Conservation (phyloP, 1,284 basidiomycete genomes). For the Sanghuangporus sanghuang region DNA sequence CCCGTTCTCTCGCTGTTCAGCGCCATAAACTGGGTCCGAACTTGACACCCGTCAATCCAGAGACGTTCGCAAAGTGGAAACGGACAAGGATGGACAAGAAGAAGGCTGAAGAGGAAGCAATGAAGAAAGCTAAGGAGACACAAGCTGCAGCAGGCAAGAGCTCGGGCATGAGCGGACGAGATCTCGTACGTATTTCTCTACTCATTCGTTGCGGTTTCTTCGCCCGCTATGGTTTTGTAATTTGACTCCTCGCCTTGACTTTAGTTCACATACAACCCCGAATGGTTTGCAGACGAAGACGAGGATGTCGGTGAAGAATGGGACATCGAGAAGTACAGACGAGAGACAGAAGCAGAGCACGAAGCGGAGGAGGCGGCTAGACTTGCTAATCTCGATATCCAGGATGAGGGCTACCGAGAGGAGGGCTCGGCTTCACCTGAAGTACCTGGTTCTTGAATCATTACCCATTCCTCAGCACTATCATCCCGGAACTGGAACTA, state of each 20-base stretch:
- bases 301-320: conserved; percentile 72
- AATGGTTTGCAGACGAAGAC: conserved; percentile 88
- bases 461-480: neutral
- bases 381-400: conserved; percentile 28
- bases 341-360: conserved; percentile 59
- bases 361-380: conserved; percentile 36
- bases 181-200: conserved; percentile 63
- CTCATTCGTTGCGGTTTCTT: neutral
- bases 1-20: conserved; percentile 38
- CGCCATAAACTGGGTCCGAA: conserved; percentile 92
- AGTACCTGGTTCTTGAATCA: neutral
- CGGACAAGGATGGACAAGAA: conserved; percentile 92
- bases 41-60: conserved; percentile 93
- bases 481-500: neutral
- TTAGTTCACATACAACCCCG: conserved; percentile 93
- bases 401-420: conserved; percentile 21
- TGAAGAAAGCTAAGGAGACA: conserved; percentile 81
- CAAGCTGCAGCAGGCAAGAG: conserved; percentile 88
- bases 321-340: conserved; percentile 64
- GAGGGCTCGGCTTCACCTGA: neutral
- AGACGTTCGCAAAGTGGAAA: conserved; percentile 94
- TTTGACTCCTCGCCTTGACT: neutral
- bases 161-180: conserved; percentile 91
- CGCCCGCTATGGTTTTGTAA: too few relatives aligned
- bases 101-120: conserved; percentile 76